Evolutionary conservation across 2,329 filamentous ascomycete species (phyloP), one percentile per base, ranked within the genome.

Genomic region (Ophiosphaerella narmari): DNA sequence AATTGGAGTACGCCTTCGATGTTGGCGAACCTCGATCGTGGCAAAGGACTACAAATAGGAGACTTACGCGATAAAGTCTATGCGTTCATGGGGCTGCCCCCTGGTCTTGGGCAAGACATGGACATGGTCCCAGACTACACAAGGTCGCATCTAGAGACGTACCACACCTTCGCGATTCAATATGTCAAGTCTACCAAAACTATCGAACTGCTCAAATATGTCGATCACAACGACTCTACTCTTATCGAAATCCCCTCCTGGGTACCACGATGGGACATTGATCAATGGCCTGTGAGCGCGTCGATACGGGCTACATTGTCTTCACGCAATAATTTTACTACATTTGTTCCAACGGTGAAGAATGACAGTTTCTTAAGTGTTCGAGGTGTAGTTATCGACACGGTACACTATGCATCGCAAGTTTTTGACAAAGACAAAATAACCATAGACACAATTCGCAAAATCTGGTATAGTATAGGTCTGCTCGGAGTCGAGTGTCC

Each of bases 31-130:
- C 38, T 54, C 3, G 36, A 42, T 5, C 40, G 38, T 14, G 51
- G 47, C n/a, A 54, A 39, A 33, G 34, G 33, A 3, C 21, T 50
- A 9, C 16, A 43, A 11, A 5, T 51, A 6, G 12, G 11, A 12
- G 39, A 55, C 31, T 26, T 37, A 23, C 44, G 52, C 5, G 52
- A 55, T 32, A 45, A 45, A 16, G 46, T 55, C 24, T 55, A 43
- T 16, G 48, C 52, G 16, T 51, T 55, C 26, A 43, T 48, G 7
- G 45, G 46, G n/a, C 38, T 35, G 62, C 46, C 34, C 18, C 5
- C 33, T 46, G 13, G 39, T 36, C 4, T 16, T 42, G 35, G 3
- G 21, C 16, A 6, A 32, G 9, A 38, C 47, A n/a, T 5, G 7
- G 2, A 7, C 46, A 21, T 23, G 35, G 3, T 2, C 26, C 51